Conservation (phyloP, 73 alveolate genomes). For the Paramecium octaurelia region DNA sequence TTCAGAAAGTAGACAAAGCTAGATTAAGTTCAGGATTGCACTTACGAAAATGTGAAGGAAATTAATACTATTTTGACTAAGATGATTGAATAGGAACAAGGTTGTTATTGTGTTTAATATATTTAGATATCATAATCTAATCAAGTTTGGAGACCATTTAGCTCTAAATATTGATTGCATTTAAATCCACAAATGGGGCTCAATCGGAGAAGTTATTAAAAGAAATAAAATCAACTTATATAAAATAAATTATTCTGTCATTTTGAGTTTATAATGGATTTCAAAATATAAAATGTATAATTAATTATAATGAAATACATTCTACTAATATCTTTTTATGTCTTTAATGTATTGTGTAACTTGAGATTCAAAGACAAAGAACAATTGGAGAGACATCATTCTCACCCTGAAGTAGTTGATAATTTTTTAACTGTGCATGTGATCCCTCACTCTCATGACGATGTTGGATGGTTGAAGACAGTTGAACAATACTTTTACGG, state of each 20-base stretch:
- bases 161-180: background rate
- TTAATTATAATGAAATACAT: background rate
- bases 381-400: slow-evolving; percentile 15
- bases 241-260: background rate
- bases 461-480: slow-evolving; percentile 99
- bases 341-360: background rate
- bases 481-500: slow-evolving; percentile 75
- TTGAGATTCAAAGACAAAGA: slow-evolving; percentile 2
- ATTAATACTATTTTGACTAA: background rate
- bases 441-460: slow-evolving; percentile 98
- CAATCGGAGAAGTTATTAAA: background rate
- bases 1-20: background rate
- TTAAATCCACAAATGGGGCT: background rate
- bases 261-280: background rate
- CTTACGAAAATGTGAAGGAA: background rate
- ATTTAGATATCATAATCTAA: background rate
- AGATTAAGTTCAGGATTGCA: background rate
- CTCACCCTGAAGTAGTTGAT: background rate
- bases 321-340: background rate
- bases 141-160: background rate
- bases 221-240: background rate
- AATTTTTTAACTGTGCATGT: slow-evolving; percentile 83
- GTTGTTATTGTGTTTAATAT: background rate
- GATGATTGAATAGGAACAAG: background rate
- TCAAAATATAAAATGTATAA: background rate